Percentiles rank a stretch among this genome's conserved stretches.
phyloP scores from a whole-genome alignment of 2,329 filamentous ascomycete genomes.

The Penicillium aurantiogriseum region DNA sequence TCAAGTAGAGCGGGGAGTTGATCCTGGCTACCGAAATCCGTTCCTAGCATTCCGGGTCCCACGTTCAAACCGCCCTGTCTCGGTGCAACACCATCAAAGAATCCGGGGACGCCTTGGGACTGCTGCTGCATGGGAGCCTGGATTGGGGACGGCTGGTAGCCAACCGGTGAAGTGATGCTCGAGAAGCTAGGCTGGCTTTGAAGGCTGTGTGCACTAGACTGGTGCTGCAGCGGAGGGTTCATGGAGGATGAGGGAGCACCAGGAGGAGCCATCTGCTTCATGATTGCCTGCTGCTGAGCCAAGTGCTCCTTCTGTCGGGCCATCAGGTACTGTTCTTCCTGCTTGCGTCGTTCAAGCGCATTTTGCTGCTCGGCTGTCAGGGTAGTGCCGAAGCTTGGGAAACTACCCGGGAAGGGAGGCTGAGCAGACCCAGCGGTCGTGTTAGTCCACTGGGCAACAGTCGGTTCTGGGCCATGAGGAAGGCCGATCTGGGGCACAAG shows the following conservation, averaged over 20 bases:
- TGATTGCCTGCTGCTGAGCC: constrained; percentile 78
- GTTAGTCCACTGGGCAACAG: constrained; percentile 51
- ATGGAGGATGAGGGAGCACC: constrained; percentile 53
- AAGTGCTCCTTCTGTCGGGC: constrained; percentile 93
- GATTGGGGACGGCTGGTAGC: constrained; percentile 61
- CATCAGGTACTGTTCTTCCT: constrained; percentile 97
- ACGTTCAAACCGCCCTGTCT: constrained; percentile 45
- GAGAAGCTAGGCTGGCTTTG: constrained; percentile 97
- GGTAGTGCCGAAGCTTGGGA: constrained; percentile 90
- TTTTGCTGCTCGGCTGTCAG: constrained; percentile 98
- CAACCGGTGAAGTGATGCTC: constrained; percentile 84
- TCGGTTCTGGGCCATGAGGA: constrained; percentile 73
- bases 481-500: constrained; percentile 96
- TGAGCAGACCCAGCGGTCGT: constrained; percentile 62
- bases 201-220: constrained; percentile 90
- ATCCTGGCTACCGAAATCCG: constrained; percentile 63
- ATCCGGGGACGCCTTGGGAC: constrained; percentile 58
- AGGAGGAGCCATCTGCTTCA: constrained; percentile 68
- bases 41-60: constrained; percentile 44
- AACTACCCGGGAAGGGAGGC: constrained; percentile 87
- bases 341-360: constrained; percentile 90
- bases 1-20: constrained; percentile 65
- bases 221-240: constrained; percentile 74
- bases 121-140: constrained; percentile 59
- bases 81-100: constrained; percentile 60